phyloP scores from a whole-genome alignment of 23 red algal genomes.

The Porphyridium purpureum region DNA sequence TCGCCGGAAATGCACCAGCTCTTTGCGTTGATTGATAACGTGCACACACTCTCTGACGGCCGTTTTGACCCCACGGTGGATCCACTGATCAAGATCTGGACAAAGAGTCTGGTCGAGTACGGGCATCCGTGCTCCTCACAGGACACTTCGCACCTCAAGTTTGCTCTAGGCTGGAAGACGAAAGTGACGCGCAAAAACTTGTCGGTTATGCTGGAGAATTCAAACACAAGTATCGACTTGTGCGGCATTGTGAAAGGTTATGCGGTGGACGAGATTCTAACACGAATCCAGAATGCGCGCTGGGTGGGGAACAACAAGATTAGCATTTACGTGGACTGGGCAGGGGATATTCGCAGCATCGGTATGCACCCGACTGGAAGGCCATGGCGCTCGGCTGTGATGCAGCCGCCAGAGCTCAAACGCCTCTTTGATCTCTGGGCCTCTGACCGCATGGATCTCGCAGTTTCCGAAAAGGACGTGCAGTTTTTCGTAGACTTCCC shows the following conservation, averaged over 20 bases:
- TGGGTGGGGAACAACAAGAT: too few relatives aligned
- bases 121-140: conserved; percentile 2
- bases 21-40: conserved; percentile 13
- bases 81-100: conserved; percentile 11
- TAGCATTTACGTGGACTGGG: conserved; percentile 36
- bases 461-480: background rate
- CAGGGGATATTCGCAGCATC: conserved; percentile 24
- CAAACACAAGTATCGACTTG: conserved; percentile 27
- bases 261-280: conserved; percentile 15
- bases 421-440: conserved; percentile 29
- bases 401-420: conserved; percentile 13
- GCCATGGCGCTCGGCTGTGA: conserved; percentile 28
- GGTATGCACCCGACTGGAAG: conserved; percentile 15
- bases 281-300: too few relatives aligned
- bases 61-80: conserved; percentile 50
- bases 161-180: conserved; percentile 18
- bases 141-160: conserved; percentile 5
- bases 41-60: conserved; percentile 9
- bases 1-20: conserved; percentile 10
- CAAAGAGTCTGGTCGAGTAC: conserved; percentile 10
- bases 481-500: conserved; percentile 2
- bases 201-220: conserved; percentile 1
- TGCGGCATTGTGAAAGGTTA: conserved; percentile 32
- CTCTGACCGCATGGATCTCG: background rate
- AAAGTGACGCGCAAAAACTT: background rate